Base-by-base conservation (phyloP, 225 moss, liverwort and hornwort species). In the Pleurozium schreberi region DNA sequence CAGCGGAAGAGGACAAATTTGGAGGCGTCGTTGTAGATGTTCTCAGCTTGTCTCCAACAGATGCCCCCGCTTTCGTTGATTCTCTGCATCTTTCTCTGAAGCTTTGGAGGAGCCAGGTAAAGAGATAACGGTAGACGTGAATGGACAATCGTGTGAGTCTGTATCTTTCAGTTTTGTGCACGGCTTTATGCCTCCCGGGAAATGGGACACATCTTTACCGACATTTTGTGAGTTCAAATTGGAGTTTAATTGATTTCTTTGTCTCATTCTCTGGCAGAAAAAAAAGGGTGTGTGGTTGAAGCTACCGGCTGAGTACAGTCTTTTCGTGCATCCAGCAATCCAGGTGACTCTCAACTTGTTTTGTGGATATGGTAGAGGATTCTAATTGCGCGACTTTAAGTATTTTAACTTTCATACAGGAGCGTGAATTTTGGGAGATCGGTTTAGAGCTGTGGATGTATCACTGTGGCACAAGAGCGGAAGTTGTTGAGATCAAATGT, bases 221-320 rank as follows among this genome's bases (percentile, higher is more conserved):
- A 87, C 87, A 80, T 47, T 86, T 78, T 42, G 45, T 84, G 22
- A 36, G 17, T 60, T 81, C 47, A 10, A 77, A 40, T 5, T 70
- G 73, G 58, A 53, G 10, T 80, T 62, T 1, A 9, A 10, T 33
- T 83, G 53, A 42, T 68, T 71, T 62, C 20, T 78, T 61, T 63
- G 43, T 83, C 84, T 71, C 36, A 22, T 55, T 83, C 73, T 45
- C 20, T 71, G 34, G 71, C 93, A 95, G 95, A 76, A 86, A 66
- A 91, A 88, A 83, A 95, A 93, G 77, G 96, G 93, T 73, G 79
- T 95, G 43, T 96, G 96, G 93, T 86, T 93, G 63, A 92, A 93
- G 80, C 82, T 95, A 59, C 91, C 92, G 26, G 84, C 8, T 30
- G 87, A 86, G 50, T 93, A 82, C 62, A 88, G 91, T 53, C 87